A percentile compares a stretch with the other conserved stretches of the same genome.
Conservation (phyloP, 176 grass and related monocot species). For the Eremochloa ophiuroides region DNA sequence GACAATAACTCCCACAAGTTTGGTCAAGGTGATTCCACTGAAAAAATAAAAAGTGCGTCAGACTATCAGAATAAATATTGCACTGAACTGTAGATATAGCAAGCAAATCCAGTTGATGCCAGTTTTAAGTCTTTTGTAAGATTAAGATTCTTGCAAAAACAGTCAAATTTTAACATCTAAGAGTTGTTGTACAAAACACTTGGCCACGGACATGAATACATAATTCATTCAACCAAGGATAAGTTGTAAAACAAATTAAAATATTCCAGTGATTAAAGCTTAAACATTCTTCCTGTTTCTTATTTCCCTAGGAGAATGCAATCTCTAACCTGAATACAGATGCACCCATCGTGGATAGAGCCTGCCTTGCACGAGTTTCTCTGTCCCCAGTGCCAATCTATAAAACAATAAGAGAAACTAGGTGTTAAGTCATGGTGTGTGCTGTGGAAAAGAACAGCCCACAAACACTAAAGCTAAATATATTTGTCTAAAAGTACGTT, state of each 20-base stretch:
- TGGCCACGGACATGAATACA: not conserved
- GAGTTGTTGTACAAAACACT: not conserved
- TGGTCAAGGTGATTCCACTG: slow-evolving; percentile 98
- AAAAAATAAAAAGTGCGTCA: slow-evolving; percentile 33
- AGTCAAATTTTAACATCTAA: slow-evolving; percentile 15
- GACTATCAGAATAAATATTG: not conserved
- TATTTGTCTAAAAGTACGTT: not conserved
- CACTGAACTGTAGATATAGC: not conserved
- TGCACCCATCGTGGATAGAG: slow-evolving; percentile 89
- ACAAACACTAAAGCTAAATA: not conserved
- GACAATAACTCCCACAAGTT: slow-evolving; percentile 93
- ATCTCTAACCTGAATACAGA: slow-evolving; percentile 91
- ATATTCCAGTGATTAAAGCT: not conserved
- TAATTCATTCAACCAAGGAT: not conserved
- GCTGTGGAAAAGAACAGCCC: slow-evolving; percentile 9
- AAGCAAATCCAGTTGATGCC: not conserved
- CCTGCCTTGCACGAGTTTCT: slow-evolving; percentile 56
- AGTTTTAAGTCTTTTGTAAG: not conserved
- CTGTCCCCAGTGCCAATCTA: slow-evolving; percentile 73
- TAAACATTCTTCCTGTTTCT: slow-evolving; percentile 1
- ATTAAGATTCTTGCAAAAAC: slow-evolving; percentile 1
- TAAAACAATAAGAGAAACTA: slow-evolving; percentile 24
- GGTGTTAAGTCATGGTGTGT: not conserved
- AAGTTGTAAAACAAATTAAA: not conserved
- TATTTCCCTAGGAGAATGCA: slow-evolving; percentile 10